Conservation (phyloP, 176 grass and related monocot species). For the sorghum (Sorghum bicolor) region Sorghum_bicolor_NCBIv3 NC_012878.2:3167001-3167500, state of each 20-base stretch:
- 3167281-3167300: background rate
- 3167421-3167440: slow-evolving; percentile 50
- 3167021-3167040: background rate
- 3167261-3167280: background rate
- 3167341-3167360: slow-evolving; percentile 40
- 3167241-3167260: background rate
- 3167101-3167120: slow-evolving; percentile 43
- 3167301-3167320: background rate
- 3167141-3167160: slow-evolving; percentile 37
- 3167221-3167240: slow-evolving; percentile 40
- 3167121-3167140: slow-evolving; percentile 39
- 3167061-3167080: slow-evolving; percentile 55
- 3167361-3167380: slow-evolving; percentile 58
- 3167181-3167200: slow-evolving; percentile 21
- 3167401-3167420: slow-evolving; percentile 47
- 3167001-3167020: background rate
- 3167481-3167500: slow-evolving; percentile 47
- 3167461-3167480: slow-evolving; percentile 6
- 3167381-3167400: slow-evolving; percentile 61
- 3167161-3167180: background rate
- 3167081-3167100: slow-evolving; percentile 38
- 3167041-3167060: slow-evolving; percentile 69
- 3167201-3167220: slow-evolving; percentile 37
- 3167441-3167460: slow-evolving; percentile 29
- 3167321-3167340: background rate